Evolutionary conservation across 2,329 filamentous ascomycete genomes (phyloP).

Genomic region (Phialophora expanda): DNA sequence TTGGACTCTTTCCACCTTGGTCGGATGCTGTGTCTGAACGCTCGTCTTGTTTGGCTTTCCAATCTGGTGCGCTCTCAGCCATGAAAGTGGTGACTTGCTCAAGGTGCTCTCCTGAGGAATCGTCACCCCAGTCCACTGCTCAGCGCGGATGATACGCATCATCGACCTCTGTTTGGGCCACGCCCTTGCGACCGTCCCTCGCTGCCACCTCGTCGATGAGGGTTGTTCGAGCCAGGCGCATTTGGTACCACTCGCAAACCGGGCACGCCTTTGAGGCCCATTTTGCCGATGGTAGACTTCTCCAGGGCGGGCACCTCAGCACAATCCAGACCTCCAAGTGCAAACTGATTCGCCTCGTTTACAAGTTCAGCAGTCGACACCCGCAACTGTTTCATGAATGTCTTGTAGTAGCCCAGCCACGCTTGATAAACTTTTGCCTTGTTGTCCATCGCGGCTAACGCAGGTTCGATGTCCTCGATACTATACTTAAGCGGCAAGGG

Average conservation of each 20-base stretch:
- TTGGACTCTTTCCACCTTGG: no score
- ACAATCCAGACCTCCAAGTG: conserved; percentile 47
- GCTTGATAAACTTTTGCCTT: conserved; percentile 61
- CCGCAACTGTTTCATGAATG: conserved; percentile 21
- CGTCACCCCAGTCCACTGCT: not conserved
- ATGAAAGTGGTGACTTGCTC: not conserved
- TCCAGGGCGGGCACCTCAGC: conserved; percentile 48
- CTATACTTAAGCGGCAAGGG: conserved; percentile 14
- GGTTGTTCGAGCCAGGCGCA: conserved; percentile 23
- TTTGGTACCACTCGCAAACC: conserved; percentile 41
- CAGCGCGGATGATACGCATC: not conserved
- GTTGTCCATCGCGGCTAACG: conserved; percentile 39
- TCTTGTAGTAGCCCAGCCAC: conserved; percentile 47
- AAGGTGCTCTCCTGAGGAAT: not conserved
- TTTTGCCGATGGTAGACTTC: conserved; percentile 47
- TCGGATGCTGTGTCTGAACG: not conserved
- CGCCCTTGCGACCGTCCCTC: conserved; percentile 11
- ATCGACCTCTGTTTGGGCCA: not conserved
- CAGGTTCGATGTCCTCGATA: conserved; percentile 26
- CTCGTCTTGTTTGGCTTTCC: not conserved
- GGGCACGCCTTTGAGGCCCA: conserved; percentile 48
- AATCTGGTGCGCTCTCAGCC: not conserved
- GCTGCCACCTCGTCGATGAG: conserved; percentile 25
- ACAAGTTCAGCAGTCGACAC: conserved; percentile 29
- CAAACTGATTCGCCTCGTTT: conserved; percentile 45